Evolutionary conservation across 345 rosid genomes (phyloP).

Genomic region (Lepidium africanum): DNA sequence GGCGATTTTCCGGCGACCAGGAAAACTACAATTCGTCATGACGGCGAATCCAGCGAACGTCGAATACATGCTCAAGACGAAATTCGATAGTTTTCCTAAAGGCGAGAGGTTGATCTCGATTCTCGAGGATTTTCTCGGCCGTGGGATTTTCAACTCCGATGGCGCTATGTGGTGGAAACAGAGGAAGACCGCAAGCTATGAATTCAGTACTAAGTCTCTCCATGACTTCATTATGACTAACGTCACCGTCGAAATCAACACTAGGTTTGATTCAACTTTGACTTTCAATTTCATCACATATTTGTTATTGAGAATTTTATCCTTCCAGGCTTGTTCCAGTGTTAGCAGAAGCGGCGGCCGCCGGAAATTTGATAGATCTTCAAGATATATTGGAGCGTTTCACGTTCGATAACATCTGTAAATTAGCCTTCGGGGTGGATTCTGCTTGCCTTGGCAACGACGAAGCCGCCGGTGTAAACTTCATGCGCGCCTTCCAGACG

Average conservation of each 20-base stretch:
- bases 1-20: slow-evolving; percentile 32
- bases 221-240: slow-evolving; percentile 50
- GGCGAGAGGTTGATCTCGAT: slow-evolving; percentile 21
- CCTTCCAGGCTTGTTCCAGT: slow-evolving; percentile 44
- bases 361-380: slow-evolving; percentile 33
- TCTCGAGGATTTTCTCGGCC: slow-evolving; percentile 58
- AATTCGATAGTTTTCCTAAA: slow-evolving; percentile 49
- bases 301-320: not conserved
- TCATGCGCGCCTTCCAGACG: slow-evolving; percentile 46
- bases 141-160: slow-evolving; percentile 63
- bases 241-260: slow-evolving; percentile 39
- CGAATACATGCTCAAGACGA: slow-evolving; percentile 55
- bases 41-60: slow-evolving; percentile 63
- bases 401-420: slow-evolving; percentile 65
- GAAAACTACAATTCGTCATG: slow-evolving; percentile 29
- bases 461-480: slow-evolving; percentile 30
- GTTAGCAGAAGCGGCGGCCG: slow-evolving; percentile 32
- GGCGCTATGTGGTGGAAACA: slow-evolving; percentile 66
- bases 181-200: slow-evolving; percentile 65
- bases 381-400: slow-evolving; percentile 62
- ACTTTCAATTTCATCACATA: not conserved
- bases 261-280: not conserved
- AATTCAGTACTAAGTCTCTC: slow-evolving; percentile 65
- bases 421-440: slow-evolving; percentile 65
- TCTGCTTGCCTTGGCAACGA: slow-evolving; percentile 46